Conservation (phyloP, 257 asterid species). For the Nyctanthes arbortristis region DNA sequence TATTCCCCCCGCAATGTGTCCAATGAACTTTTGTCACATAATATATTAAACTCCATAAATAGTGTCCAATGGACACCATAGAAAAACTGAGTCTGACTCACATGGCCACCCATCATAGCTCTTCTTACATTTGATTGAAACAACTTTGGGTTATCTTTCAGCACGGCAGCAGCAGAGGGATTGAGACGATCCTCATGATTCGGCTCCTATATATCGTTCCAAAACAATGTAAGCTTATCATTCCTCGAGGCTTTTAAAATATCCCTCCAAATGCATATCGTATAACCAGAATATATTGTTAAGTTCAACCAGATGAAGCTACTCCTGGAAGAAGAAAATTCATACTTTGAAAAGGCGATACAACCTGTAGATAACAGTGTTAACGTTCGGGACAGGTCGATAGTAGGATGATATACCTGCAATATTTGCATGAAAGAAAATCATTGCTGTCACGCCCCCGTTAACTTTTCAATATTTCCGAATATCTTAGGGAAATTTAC, state of each 20-base stretch:
- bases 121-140: slow-evolving; percentile 87
- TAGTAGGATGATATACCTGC: slow-evolving; percentile 96
- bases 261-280: not conserved
- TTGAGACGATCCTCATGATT: slow-evolving; percentile 48
- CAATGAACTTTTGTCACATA: too few species aligned
- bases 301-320: not conserved
- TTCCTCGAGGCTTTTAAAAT: not conserved
- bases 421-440: not conserved
- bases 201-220: slow-evolving; percentile 35
- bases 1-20: too few species aligned
- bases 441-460: not conserved
- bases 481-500: too few species aligned
- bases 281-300: not conserved
- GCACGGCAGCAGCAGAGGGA: slow-evolving; percentile 35
- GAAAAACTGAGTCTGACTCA: too few species aligned
- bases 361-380: slow-evolving; percentile 49
- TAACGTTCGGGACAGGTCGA: slow-evolving; percentile 63
- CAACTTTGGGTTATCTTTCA: slow-evolving; percentile 74
- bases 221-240: not conserved
- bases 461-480: too few species aligned
- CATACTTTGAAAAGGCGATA: slow-evolving; percentile 64
- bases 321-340: not conserved
- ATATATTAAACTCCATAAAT: too few species aligned
- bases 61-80: too few species aligned
- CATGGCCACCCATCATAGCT: slow-evolving; percentile 92